Percentiles rank a stretch among this genome's conserved stretches.
Evolutionary conservation across 331 rosid species (phyloP).

Genomic region (Malus hybrid): DNA sequence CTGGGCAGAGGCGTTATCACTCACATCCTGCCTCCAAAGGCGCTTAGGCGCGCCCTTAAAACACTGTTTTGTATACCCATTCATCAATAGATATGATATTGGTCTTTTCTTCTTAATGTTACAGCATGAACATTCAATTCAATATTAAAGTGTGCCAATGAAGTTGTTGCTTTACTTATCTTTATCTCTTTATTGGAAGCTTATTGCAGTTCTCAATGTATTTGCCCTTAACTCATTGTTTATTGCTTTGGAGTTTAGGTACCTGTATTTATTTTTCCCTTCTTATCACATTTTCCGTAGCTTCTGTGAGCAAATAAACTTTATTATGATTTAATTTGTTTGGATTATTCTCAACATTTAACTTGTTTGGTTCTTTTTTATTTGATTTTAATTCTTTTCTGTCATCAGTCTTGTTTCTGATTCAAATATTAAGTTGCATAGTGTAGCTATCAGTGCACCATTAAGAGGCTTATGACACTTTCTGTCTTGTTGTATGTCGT

Average conservation of each 20-base stretch:
- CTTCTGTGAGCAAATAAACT: not conserved
- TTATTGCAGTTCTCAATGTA: not conserved
- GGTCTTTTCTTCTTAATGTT: not conserved
- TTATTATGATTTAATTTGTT: not conserved
- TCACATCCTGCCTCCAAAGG: too few species aligned
- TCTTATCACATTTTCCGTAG: not conserved
- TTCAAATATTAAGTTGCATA: not conserved
- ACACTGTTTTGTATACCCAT: too few species aligned
- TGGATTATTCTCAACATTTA: not conserved
- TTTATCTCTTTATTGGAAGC: not conserved
- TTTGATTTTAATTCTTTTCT: not conserved
- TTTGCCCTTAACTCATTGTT: not conserved
- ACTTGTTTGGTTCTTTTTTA: not conserved
- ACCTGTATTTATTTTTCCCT: not conserved
- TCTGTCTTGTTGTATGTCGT: not conserved
- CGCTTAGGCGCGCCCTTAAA: too few species aligned
- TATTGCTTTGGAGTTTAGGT: not conserved
- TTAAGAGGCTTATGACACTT: not conserved
- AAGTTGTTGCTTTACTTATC: not conserved
- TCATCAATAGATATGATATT: not conserved
- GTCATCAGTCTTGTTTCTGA: not conserved
- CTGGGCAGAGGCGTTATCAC: too few species aligned
- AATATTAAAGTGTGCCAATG: not conserved
- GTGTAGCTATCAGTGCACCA: not conserved
- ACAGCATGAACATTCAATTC: not conserved